Evolutionary conservation across 306 rosid species (phyloP), one percentile per base, ranked within the genome.

Genomic region (Inga leiocalycina): DNA sequence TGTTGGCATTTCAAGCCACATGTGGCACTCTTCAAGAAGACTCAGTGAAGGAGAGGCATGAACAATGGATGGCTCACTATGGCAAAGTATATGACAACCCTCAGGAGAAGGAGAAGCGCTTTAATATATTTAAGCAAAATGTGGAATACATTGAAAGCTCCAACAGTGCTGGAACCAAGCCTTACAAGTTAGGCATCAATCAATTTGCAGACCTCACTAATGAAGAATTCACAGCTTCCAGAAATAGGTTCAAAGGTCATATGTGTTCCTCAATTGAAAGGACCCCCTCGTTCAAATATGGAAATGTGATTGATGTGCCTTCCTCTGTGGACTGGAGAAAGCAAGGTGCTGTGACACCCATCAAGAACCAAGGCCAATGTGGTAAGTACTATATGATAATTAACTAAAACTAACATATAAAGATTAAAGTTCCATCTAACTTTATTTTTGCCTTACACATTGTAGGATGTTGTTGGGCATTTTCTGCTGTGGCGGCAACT

Each of bases 11-110:
- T 19, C 66, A 69, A 77, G 89, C 68, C 81, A 35, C 86, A 3
- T 80, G 76, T 16, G 86, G 86, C 3, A 80, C 64, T 61, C 84
- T 89, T 4, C 86, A 80, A 72, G 91, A 84, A 34, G 68, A 49
- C 0, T 49, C 91, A 45, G 78, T 81, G 66, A 5, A 66, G 0
- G 85, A 79, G 83, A 80, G 44, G 71, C 79, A 88, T n/a, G 84
- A 85, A 71, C 49, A 81, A 52, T 86, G 86, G 86, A 83, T 86
- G 84, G 8, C 19, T 71, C 59, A 2, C 14, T 64, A 79, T 19
- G 82, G 86, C 5, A 80, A 19, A 62, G 74, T 22, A 10, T 86
- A 86, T 2, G 61, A 74, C 5, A 54, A 82, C 16, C 0, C 43
- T 0, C 16, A 54, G 0, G 88, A 91, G 81, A 78, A 69, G 72